Percentiles rank a stretch among this genome's conserved stretches.
These are phyloP conservation scores for Hortiboletus flavorubellus DNA, from an alignment of 768 basidiomycete species.

Conservation along the genomic window DNA sequence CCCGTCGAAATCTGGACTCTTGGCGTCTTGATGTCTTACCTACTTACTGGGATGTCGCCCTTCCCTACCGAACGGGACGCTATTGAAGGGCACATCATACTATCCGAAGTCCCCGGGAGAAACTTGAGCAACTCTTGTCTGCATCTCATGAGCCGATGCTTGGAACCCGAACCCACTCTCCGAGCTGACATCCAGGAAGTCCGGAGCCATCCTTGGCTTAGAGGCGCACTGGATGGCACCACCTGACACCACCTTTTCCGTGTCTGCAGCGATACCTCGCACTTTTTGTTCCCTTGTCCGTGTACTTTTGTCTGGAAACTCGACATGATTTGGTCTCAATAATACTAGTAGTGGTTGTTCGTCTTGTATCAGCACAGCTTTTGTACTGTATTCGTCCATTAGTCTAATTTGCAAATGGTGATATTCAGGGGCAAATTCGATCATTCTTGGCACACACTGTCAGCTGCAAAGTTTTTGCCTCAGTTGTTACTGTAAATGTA, in stretches of 20 bases:
- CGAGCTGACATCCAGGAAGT: constrained; percentile 83
- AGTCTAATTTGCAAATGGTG: background rate
- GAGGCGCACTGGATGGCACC: constrained; percentile 19
- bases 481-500: too few relatives aligned
- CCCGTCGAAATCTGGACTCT: constrained; percentile 97
- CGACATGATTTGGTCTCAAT: constrained; percentile 4
- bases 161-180: constrained; percentile 78
- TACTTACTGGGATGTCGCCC: constrained; percentile 89
- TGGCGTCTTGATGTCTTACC: constrained; percentile 90
- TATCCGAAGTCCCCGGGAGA: constrained; percentile 40
- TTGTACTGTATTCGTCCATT: too few relatives aligned
- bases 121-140: constrained; percentile 48
- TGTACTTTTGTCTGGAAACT: constrained; percentile 3
- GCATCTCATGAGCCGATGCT: constrained; percentile 68
- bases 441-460: background rate
- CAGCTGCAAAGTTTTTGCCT: too few relatives aligned
- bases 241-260: background rate
- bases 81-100: constrained; percentile 58
- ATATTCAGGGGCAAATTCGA: background rate
- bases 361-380: constrained; percentile 11
- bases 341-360: constrained; percentile 7
- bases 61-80: constrained; percentile 86
- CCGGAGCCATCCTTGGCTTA: constrained; percentile 80
- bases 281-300: background rate
- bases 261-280: constrained; percentile 8